Evolutionary conservation across 2,329 filamentous ascomycete genomes (phyloP).

Genomic region (Xylariomycetidae sp.): DNA sequence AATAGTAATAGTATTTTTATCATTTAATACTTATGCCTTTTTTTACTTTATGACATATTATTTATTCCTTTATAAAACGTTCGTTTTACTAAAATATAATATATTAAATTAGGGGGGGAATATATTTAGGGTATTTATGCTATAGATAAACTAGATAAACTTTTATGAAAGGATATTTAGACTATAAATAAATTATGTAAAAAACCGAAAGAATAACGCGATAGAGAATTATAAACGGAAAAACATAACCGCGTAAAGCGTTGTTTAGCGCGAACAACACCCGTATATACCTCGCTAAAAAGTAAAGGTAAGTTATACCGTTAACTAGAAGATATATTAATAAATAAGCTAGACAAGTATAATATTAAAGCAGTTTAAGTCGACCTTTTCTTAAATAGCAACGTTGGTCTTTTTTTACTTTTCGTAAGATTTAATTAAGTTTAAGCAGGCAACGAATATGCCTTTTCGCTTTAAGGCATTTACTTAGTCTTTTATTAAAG

Average conservation of each 20-base stretch:
- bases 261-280: too few species aligned
- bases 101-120: background rate
- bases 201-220: too few species aligned
- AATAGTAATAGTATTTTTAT: background rate
- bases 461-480: conserved; percentile 44
- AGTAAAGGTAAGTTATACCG: background rate
- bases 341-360: background rate
- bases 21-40: background rate
- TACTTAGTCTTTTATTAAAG: conserved; percentile 56
- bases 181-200: background rate
- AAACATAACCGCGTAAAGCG: too few species aligned
- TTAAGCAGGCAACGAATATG: conserved; percentile 47
- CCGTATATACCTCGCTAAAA: too few species aligned
- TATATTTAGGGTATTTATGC: background rate
- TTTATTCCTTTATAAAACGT: too few species aligned
- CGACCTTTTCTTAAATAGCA: background rate
- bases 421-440: conserved; percentile 49
- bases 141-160: background rate
- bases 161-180: too few species aligned
- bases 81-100: background rate
- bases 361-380: background rate
- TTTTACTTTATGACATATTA: background rate
- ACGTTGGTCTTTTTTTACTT: conserved; percentile 32
- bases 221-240: too few species aligned
- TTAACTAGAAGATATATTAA: background rate